These are phyloP conservation scores for Fragilariopsis cylindrus DNA, from an alignment of 108 stramenopile species.

Conservation along the genomic window DNA sequence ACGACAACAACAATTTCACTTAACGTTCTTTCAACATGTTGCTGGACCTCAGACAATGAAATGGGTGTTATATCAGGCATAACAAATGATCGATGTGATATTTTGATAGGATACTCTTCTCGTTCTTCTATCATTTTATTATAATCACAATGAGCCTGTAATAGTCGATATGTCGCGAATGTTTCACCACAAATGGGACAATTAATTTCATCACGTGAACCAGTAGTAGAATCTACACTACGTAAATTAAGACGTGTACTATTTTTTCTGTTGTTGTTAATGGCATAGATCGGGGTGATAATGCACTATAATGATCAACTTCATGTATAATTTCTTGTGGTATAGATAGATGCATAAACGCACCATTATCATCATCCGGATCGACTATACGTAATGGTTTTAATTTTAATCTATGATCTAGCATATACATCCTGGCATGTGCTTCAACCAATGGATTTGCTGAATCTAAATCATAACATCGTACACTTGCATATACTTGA, in stretches of 20 bases:
- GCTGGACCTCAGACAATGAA: constrained; percentile 41
- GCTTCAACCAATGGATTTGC: constrained; percentile 81
- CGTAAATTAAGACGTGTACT: constrained; percentile 51
- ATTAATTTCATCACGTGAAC: constrained; percentile 48
- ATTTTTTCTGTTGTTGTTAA: constrained; percentile 46
- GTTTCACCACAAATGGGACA: constrained; percentile 73
- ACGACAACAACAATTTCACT: constrained; percentile 67
- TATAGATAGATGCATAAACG: constrained; percentile 44
- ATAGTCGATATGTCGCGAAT: constrained; percentile 55
- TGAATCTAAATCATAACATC: constrained; percentile 74
- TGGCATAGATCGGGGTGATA: constrained; percentile 33
- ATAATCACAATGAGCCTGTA: constrained; percentile 57
- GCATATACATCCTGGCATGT: constrained; percentile 81
- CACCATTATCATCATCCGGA: constrained; percentile 77
- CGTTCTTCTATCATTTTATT: constrained; percentile 51
- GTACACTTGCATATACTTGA: constrained; percentile 24
- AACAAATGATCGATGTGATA: constrained; percentile 23
- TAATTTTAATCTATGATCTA: constrained; percentile 45
- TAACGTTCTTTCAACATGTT: constrained; percentile 43
- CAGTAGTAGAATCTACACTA: constrained; percentile 43
- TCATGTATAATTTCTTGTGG: constrained; percentile 62
- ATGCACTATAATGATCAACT: constrained; percentile 55
- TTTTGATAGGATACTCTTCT: constrained; percentile 37
- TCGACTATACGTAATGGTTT: constrained; percentile 51
- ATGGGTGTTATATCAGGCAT: constrained; percentile 20